phyloP scores from a whole-genome alignment of 306 rosid genomes.

The Gastrolobium villosum region DNA sequence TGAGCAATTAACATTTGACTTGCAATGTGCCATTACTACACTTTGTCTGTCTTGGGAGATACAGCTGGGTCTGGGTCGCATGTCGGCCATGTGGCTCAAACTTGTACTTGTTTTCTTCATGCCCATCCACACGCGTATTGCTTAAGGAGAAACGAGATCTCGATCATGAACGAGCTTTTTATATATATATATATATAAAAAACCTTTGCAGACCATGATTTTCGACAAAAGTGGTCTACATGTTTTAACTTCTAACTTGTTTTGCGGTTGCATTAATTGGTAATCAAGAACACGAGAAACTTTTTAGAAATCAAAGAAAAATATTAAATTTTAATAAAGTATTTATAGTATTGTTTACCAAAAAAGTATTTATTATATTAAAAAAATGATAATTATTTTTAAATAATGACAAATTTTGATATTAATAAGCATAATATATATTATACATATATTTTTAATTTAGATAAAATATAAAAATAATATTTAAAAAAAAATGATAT shows the following conservation, averaged over 20 bases:
- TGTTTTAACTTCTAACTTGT: neutral
- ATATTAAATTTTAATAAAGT: no score
- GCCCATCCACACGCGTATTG: neutral
- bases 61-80: constrained; percentile 24
- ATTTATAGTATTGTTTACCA: no score
- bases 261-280: neutral
- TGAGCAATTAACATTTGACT: neutral
- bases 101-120: constrained; percentile 1
- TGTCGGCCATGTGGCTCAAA: neutral
- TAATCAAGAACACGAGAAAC: neutral
- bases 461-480: no score
- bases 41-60: neutral
- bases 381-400: no score
- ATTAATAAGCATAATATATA: no score
- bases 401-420: no score
- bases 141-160: neutral
- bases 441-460: no score
- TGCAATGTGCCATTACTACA: neutral
- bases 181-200: no score
- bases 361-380: no score
- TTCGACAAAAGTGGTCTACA: constrained; percentile 5
- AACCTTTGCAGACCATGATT: neutral
- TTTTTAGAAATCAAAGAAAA: no score
- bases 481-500: no score
- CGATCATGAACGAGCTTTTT: neutral